These are phyloP conservation scores for Phialocephala subalpina DNA, from an alignment of 2,329 filamentous ascomycete species.

Conservation along the genomic window DNA sequence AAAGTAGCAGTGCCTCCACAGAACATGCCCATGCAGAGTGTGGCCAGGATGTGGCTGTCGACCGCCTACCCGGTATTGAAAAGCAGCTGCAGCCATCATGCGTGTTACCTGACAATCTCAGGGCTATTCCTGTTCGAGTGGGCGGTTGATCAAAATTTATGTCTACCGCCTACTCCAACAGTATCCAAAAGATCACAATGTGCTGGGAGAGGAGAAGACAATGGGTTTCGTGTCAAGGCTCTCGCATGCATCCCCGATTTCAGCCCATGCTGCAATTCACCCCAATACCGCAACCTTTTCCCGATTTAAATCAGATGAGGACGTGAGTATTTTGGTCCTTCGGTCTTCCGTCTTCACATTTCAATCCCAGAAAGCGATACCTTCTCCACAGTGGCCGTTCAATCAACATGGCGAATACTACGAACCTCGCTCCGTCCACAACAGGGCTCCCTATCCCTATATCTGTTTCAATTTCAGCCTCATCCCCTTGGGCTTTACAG, in stretches of 20 bases:
- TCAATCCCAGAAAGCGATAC: not conserved
- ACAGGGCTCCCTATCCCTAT: not conserved
- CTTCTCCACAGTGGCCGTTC: not conserved
- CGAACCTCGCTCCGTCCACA: not conserved
- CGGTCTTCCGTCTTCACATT: not conserved
- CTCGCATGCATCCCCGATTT: not conserved
- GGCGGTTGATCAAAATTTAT: constrained; percentile 8
- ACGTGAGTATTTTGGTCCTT: not conserved
- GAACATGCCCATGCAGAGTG: not conserved
- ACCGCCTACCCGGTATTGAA: constrained; percentile 13
- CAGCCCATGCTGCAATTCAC: not conserved
- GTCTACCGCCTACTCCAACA: constrained; percentile 12
- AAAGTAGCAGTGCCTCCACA: constrained; percentile 3
- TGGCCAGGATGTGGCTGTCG: not conserved
- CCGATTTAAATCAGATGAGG: not conserved
- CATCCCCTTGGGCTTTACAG: not conserved
- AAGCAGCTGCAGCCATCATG: constrained; percentile 1
- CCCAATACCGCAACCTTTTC: not conserved
- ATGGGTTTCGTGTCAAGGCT: not conserved
- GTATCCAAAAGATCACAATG: not conserved
- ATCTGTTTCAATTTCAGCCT: not conserved
- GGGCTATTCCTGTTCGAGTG: constrained; percentile 12
- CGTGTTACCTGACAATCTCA: not conserved
- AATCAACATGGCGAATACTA: not conserved
- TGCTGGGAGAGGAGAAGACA: not conserved